Evolutionary conservation across 805 yeast species (phyloP).

Genomic region (Zygoascus ofunaensis): DNA sequence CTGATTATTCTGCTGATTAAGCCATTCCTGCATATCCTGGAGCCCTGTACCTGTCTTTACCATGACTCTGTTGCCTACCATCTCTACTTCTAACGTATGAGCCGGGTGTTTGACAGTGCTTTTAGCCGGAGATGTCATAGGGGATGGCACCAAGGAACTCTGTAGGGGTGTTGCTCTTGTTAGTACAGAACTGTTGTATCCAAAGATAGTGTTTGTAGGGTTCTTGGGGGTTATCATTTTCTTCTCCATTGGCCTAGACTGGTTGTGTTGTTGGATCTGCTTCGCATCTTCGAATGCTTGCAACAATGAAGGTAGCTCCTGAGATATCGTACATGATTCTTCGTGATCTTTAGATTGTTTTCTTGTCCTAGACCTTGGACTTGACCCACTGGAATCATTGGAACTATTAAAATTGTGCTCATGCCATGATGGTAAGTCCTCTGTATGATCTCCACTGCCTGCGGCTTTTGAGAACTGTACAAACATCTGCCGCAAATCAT

Average conservation of each 20-base stretch:
- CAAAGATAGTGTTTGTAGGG: neutral
- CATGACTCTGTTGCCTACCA: constrained; percentile 22
- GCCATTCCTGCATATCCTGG: constrained; percentile 26
- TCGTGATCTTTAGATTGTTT: too few species aligned
- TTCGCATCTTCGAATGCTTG: constrained; percentile 18
- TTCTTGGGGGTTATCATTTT: too few species aligned
- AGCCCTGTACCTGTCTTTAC: constrained; percentile 14
- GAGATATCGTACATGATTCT: too few species aligned
- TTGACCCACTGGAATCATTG: neutral
- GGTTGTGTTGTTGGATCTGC: neutral
- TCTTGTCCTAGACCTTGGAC: constrained; percentile 5
- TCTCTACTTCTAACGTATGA: constrained; percentile 16
- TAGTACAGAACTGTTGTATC: constrained; percentile 4
- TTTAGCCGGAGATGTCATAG: neutral
- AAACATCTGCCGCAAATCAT: constrained; percentile 25
- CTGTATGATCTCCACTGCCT: neutral
- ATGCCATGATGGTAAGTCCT: neutral
- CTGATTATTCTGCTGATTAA: constrained; percentile 13
- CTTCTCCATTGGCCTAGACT: too few species aligned
- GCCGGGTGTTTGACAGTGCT: constrained; percentile 2
- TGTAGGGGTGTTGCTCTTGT: neutral
- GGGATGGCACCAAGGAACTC: constrained; percentile 2
- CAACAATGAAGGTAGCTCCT: constrained; percentile 20
- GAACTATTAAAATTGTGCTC: neutral
- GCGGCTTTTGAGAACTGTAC: constrained; percentile 15